Evolutionary conservation across 2,329 filamentous ascomycete species (phyloP).

Genomic region (Hawksworthiomyces lignivorus): DNA sequence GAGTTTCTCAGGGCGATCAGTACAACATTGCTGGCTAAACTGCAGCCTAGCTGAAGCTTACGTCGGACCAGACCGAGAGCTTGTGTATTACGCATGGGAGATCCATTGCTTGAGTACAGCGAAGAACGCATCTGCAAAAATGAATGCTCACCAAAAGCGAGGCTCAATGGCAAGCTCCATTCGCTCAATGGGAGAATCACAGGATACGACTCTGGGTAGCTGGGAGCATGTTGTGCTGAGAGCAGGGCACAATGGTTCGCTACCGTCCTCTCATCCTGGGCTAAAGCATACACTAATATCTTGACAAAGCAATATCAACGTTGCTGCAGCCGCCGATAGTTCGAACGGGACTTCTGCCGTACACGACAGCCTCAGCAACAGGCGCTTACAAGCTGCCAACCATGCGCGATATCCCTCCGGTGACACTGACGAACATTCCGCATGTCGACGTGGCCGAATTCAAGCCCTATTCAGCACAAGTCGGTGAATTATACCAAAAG

Average conservation of each 20-base stretch:
- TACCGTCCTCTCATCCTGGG: too few relatives aligned
- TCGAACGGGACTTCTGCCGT: slow-evolving; percentile 74
- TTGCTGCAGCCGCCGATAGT: slow-evolving; percentile 83
- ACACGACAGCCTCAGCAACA: slow-evolving; percentile 59
- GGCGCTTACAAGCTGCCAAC: slow-evolving; percentile 76
- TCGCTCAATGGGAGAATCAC: slow-evolving; percentile 73
- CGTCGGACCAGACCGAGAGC: too few relatives aligned
- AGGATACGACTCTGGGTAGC: slow-evolving; percentile 60
- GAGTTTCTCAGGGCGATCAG: too few relatives aligned
- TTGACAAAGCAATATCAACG: slow-evolving; percentile 70
- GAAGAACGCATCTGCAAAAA: too few relatives aligned
- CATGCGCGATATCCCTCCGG: slow-evolving; percentile 85
- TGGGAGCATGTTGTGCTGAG: slow-evolving; percentile 54
- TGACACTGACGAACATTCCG: slow-evolving; percentile 79
- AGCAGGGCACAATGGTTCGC: slow-evolving; percentile 67
- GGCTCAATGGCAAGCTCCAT: slow-evolving; percentile 83
- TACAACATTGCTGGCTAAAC: too few relatives aligned
- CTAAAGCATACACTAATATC: background rate
- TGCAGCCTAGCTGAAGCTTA: too few relatives aligned
- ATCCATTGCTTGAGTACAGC: too few relatives aligned
- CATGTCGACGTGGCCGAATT: slow-evolving; percentile 75
- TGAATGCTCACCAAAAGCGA: slow-evolving; percentile 43
- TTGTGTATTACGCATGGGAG: too few relatives aligned
- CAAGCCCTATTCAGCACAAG: slow-evolving; percentile 73
- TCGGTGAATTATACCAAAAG: slow-evolving; percentile 81